Evolutionary conservation across 1,139 yeast species (phyloP), one percentile per base, ranked within the genome.

Genomic region (Komagataea norvegica): DNA sequence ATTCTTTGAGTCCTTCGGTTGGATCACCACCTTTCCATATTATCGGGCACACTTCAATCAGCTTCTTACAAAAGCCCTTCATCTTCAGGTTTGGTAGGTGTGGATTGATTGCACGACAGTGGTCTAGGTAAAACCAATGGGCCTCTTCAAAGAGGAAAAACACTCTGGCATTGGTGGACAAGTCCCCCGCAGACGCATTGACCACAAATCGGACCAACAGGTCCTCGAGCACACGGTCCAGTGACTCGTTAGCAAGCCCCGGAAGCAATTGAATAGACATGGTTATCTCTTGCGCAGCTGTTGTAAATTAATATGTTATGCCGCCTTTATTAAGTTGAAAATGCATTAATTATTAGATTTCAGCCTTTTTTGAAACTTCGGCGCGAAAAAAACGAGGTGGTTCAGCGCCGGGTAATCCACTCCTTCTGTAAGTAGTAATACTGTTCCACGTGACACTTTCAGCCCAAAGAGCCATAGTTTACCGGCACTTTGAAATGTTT

Each of bases 71-170:
- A 60, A 93, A 89, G n/a, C 72, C 62, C 56, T 82, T 83, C 74
- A 89, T 79, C 54, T 81, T 84, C 72, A 89, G 66, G 1, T 75
- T 59, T 5, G 97, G 98, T 46, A 91, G 68, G 22, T 72, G 61
- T 2, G 94, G 93, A 57, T 87, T 83, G 53, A 80, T 65, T 33
- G 74, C 77, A 26, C 91, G 74, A 13, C 83, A 70, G 55, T 83
- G 89, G 61, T 93, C 99, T 34, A 86, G 77, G 59, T 89, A 93
- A 59, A 85, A 93, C 98, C 98, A 93, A 55, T 88, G 96, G 2
- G 98, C 98, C 61, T 93, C 98, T 67, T 93, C 99, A 29, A 93
- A 80, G 57, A 89, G 96, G 65, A 93, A 93, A 55, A 88, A 77
- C 25, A 89, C 83, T 55, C 98, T 71, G 52, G 88, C 96, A 33